Base-by-base conservation (phyloP, 2,329 filamentous ascomycete genomes). In the Ustulina deusta region DNA sequence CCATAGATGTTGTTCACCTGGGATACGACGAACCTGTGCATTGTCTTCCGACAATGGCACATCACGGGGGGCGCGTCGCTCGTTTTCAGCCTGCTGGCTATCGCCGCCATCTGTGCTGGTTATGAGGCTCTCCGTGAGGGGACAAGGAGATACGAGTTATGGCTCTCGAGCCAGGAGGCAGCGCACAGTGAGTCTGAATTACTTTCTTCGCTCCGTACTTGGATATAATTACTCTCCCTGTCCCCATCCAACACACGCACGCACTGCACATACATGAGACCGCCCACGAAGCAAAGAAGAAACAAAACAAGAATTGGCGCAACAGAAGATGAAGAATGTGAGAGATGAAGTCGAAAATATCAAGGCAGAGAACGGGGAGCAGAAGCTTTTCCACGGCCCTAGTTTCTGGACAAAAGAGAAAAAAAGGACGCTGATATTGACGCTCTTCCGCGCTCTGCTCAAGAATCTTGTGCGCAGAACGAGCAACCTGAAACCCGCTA, bases 1-100 rank as follows among this genome's bases (percentile, higher is more conserved):
- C n/a, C 40, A 17, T 22, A 97, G 94, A 98, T 97, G 95, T 89
- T 98, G 73, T 99, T 99, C 84, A 98, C 94, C 69, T 99, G 95
- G 95, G 89, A 94, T 79, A 95, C 94, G 2, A 88, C 86, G 64
- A 92, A 98, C 82, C 93, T 99, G 72, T 99, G 96, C 86, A 97
- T 99, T 81, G 89, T 99, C 80, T 99, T 98, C 85, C 87, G 86
- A 74, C 89, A 90, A 81, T 99, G 96, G 96, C 94, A 93, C 82
- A 83, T 99, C 80, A 90, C 87, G 69, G 90, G 90, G 69, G 90
- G 90, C 2, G 76, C 87, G 60, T 91, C 91, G 38, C 90, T 99
- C 65, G 75, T 97, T 79, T 80, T 94, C 76, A 97, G 95, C 32
- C 90, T 99, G 68, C 75, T 96, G 73, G 92, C 89, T 73, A 90